Conservation (phyloP, 2,329 filamentous ascomycete genomes). For the Epichloe coenophiala region DNA sequence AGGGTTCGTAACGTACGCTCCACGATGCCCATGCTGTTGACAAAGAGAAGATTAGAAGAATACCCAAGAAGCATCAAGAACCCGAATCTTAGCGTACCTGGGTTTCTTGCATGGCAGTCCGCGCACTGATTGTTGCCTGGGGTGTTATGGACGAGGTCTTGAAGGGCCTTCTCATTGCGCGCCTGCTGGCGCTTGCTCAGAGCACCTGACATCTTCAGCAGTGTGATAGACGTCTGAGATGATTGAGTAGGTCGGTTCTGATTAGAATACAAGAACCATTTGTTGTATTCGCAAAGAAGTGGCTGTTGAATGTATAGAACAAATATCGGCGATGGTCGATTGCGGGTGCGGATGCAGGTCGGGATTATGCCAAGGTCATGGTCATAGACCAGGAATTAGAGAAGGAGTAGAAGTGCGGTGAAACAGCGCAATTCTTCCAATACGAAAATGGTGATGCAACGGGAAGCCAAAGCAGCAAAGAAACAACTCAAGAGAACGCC, state of each 20-base stretch:
- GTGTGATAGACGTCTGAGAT: background rate
- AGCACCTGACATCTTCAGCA: conserved; percentile 48
- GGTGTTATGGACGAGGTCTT: conserved; percentile 72
- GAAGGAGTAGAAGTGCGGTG: background rate
- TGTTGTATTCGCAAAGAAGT: background rate
- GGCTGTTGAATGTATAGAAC: background rate
- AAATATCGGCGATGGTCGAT: background rate
- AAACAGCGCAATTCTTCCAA: background rate
- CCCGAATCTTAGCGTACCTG: conserved; percentile 45
- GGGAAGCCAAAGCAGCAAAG: background rate
- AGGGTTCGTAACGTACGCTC: conserved; percentile 48
- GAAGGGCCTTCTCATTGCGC: conserved; percentile 84
- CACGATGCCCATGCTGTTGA: conserved; percentile 81
- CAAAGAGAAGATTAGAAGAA: conserved; percentile 15
- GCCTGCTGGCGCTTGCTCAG: conserved; percentile 95
- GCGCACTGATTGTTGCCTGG: conserved; percentile 89
- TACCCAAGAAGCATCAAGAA: background rate
- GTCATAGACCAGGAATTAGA: background rate
- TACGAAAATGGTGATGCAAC: background rate
- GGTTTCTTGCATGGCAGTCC: conserved; percentile 83
- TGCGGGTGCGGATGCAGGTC: background rate
- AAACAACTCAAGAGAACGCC: background rate
- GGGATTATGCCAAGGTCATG: background rate
- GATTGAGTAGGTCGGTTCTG: background rate
- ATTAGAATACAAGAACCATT: background rate